Evolutionary conservation across 768 basidiomycete genomes (phyloP).

Genomic region (Suillus luteus): DNA sequence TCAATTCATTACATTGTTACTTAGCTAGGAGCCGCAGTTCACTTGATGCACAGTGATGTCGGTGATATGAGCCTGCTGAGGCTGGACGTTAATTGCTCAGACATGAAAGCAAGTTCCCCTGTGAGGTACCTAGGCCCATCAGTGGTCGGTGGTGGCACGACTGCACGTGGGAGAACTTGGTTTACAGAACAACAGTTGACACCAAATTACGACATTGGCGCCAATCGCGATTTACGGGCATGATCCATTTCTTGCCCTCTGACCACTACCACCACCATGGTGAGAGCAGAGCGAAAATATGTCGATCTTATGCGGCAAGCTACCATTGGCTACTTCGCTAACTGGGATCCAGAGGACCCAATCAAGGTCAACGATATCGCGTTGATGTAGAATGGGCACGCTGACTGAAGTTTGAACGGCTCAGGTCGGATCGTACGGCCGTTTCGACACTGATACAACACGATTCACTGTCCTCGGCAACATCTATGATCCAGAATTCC

Average conservation of each 20-base stretch:
- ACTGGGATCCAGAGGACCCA: conserved; percentile 38
- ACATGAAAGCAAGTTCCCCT: background rate
- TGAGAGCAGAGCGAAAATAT: conserved; percentile 30
- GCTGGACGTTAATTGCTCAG: background rate
- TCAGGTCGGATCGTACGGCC: conserved; percentile 40
- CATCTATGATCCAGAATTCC: conserved; percentile 31
- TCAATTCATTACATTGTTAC: background rate
- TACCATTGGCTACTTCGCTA: conserved; percentile 36
- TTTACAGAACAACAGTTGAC: background rate
- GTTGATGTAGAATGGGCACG: background rate
- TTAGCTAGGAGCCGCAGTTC: background rate
- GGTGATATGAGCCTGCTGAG: background rate
- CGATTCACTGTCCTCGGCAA: conserved; percentile 33
- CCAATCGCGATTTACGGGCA: background rate
- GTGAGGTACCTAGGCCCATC: background rate
- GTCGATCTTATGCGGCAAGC: conserved; percentile 32
- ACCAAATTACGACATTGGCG: background rate
- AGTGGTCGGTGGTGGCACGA: background rate
- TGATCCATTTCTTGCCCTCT: background rate
- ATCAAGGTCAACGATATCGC: conserved; percentile 28
- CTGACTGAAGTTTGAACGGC: too few relatives aligned
- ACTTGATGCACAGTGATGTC: background rate
- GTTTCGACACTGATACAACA: conserved; percentile 32
- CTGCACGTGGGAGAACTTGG: background rate
- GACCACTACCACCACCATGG: background rate